Percentiles rank a stretch among this genome's conserved stretches.
Evolutionary conservation across 768 basidiomycete genomes (phyloP).

Genomic region (Mycena polygramma): DNA sequence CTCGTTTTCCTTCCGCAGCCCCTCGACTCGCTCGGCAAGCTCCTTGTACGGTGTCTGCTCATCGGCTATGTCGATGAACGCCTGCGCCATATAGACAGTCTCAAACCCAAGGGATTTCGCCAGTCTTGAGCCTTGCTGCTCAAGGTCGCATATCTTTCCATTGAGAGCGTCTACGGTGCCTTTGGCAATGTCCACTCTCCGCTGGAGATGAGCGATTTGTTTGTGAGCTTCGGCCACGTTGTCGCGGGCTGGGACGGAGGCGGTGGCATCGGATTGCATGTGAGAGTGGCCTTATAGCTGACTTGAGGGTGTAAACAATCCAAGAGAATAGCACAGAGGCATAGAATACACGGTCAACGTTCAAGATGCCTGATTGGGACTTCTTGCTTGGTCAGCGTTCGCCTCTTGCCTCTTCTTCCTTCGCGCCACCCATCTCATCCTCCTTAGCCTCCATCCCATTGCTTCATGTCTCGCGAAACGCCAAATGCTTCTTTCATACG

Average conservation of each 20-base stretch:
- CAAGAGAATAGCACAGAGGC: background rate
- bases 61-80: slow-evolving; percentile 16
- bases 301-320: background rate
- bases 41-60: slow-evolving; percentile 16
- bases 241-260: background rate
- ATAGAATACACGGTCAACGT: background rate
- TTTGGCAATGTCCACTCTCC: background rate
- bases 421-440: background rate
- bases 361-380: background rate
- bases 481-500: slow-evolving; percentile 20
- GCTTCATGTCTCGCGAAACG: slow-evolving; percentile 27
- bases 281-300: background rate
- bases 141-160: background rate
- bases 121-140: slow-evolving; percentile 10
- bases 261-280: slow-evolving; percentile 9
- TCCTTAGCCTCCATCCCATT: slow-evolving; percentile 26
- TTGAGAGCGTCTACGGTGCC: background rate
- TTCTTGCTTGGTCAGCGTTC: background rate
- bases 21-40: slow-evolving; percentile 6
- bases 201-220: slow-evolving; percentile 9
- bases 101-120: slow-evolving; percentile 24
- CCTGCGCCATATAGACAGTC: slow-evolving; percentile 7
- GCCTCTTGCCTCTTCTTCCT: background rate
- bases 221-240: background rate
- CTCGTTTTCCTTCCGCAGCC: slow-evolving; percentile 16